phyloP scores from a whole-genome alignment of 805 yeast genomes.

The Lipomyces chichibuensis region DNA sequence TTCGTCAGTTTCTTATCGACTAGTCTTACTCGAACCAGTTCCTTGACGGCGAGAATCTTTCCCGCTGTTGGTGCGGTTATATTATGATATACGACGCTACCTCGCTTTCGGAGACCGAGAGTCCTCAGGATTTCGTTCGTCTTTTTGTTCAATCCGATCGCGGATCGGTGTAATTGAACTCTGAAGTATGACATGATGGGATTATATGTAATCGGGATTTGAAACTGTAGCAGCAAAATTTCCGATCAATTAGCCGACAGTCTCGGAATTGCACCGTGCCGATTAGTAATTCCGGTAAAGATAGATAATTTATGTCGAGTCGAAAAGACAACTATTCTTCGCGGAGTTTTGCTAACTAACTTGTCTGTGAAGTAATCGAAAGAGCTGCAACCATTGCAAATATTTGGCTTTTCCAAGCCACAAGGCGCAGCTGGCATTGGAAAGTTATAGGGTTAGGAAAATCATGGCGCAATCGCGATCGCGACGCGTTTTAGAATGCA shows the following conservation, averaged over 20 bases:
- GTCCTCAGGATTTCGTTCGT: slow-evolving; percentile 66
- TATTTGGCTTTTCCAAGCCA: too few species aligned
- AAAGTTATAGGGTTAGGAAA: too few species aligned
- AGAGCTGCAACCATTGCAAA: too few species aligned
- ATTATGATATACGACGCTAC: slow-evolving; percentile 69
- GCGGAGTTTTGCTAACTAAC: not conserved
- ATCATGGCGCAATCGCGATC: too few species aligned
- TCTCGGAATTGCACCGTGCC: not conserved
- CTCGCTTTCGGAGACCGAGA: slow-evolving; percentile 75
- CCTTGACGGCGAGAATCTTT: slow-evolving; percentile 78
- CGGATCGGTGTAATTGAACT: slow-evolving; percentile 76
- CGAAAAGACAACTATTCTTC: not conserved
- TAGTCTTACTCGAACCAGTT: slow-evolving; percentile 78
- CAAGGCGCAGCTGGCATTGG: too few species aligned
- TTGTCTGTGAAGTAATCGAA: too few species aligned
- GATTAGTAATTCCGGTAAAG: not conserved
- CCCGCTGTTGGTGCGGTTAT: slow-evolving; percentile 85
- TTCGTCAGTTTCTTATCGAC: slow-evolving; percentile 58
- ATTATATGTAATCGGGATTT: not conserved
- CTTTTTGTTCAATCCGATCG: slow-evolving; percentile 79
- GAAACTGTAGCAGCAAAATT: not conserved
- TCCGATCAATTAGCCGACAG: too few species aligned
- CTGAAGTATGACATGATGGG: slow-evolving; percentile 52
- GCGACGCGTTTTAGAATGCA: too few species aligned
- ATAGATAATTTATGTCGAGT: not conserved